These are phyloP conservation scores for Firmiana major DNA, from an alignment of 345 rosid genomes.

Conservation along the genomic window DNA sequence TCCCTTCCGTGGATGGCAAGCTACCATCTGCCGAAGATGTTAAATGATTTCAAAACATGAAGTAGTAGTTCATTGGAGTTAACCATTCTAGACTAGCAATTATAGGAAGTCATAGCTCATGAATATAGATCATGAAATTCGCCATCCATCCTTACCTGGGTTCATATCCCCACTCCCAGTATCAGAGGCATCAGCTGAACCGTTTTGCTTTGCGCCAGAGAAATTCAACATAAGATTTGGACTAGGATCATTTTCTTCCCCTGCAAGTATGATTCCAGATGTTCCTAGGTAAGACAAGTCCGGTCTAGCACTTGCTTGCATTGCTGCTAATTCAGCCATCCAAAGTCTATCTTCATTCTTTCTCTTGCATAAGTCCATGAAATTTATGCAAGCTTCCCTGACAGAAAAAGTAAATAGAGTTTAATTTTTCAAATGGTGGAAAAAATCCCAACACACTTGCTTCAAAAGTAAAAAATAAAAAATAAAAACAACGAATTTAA, in stretches of 20 bases:
- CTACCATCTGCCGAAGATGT: constrained; percentile 35
- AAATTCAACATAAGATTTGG: constrained; percentile 29
- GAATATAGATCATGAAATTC: background rate
- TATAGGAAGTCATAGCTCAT: background rate
- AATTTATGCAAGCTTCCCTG: constrained; percentile 93
- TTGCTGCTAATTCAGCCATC: constrained; percentile 91
- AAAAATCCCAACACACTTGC: background rate
- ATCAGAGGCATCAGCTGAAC: constrained; percentile 42
- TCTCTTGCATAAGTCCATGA: constrained; percentile 84
- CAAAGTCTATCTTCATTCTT: constrained; percentile 93
- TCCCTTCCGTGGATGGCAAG: constrained; percentile 38
- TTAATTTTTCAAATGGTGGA: background rate
- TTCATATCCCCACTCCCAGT: constrained; percentile 48
- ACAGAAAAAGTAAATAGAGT: constrained; percentile 7
- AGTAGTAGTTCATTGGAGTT: background rate
- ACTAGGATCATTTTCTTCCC: constrained; percentile 56
- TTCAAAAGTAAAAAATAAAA: too few relatives aligned
- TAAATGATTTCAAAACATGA: constrained; percentile 13
- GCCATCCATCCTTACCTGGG: constrained; percentile 42
- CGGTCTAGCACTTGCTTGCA: constrained; percentile 74
- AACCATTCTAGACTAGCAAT: background rate
- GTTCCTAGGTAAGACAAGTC: constrained; percentile 70
- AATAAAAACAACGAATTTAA: too few relatives aligned
- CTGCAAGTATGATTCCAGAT: constrained; percentile 77
- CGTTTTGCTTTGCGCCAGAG: constrained; percentile 32